Conservation (phyloP, 2,329 filamentous ascomycete species). For the Fusarium vanettenii region DNA sequence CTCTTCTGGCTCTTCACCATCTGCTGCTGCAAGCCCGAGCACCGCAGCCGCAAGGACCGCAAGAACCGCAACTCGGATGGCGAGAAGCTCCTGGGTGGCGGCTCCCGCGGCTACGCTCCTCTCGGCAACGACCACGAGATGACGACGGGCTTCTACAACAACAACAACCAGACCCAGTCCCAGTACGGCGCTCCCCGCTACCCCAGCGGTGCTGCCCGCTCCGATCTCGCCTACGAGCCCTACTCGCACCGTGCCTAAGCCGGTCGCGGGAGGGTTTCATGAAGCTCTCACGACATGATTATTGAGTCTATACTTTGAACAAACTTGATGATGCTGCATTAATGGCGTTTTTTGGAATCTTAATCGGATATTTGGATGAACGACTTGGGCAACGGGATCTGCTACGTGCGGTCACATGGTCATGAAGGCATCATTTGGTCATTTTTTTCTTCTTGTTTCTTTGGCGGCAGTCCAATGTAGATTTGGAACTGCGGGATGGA, state of each 20-base stretch:
- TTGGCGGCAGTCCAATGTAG: slow-evolving; percentile 10
- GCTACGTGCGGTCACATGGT: slow-evolving; percentile 13
- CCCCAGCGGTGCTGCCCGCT: slow-evolving; percentile 55
- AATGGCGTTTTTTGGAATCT: slow-evolving; percentile 38
- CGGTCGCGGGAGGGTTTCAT: neutral
- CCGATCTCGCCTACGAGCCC: slow-evolving; percentile 72
- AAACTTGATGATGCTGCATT: slow-evolving; percentile 43
- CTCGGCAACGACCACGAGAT: slow-evolving; percentile 51
- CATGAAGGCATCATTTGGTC: slow-evolving; percentile 15
- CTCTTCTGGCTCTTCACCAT: slow-evolving; percentile 93
- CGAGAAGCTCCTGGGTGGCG: slow-evolving; percentile 64
- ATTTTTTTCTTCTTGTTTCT: slow-evolving; percentile 11
- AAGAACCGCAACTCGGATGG: slow-evolving; percentile 51
- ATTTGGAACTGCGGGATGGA: slow-evolving; percentile 17
- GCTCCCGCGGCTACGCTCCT: slow-evolving; percentile 54
- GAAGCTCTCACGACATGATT: slow-evolving; percentile 30
- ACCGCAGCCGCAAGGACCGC: slow-evolving; percentile 47
- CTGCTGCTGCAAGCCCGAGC: slow-evolving; percentile 77
- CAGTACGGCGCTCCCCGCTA: slow-evolving; percentile 53
- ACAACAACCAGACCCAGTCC: slow-evolving; percentile 45
- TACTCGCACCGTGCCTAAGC: slow-evolving; percentile 64
- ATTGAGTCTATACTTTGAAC: slow-evolving; percentile 29
- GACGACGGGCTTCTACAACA: slow-evolving; percentile 53
- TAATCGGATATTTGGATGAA: slow-evolving; percentile 26
- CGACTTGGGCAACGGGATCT: slow-evolving; percentile 9